Evolutionary conservation across 2,329 filamentous ascomycete genomes (phyloP), one percentile per base, ranked within the genome.

Genomic region (Pestalotiopsis sp.): DNA sequence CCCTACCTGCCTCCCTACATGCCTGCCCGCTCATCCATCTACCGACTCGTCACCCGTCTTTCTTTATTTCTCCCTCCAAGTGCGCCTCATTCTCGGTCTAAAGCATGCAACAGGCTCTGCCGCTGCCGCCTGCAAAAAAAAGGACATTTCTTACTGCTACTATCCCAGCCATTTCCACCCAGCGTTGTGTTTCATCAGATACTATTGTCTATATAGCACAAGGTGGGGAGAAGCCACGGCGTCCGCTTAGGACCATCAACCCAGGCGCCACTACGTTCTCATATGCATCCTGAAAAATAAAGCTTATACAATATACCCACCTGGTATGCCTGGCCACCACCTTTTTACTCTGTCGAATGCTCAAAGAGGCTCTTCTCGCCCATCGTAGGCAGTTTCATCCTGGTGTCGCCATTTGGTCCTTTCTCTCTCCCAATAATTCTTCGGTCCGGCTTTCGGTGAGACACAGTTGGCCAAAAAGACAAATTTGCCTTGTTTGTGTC

Each of bases 401-500:
- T n/a, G 11, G 12, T 49, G 12, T 49, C 49, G 45, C 20, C 17
- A n/a, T 52, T 36, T 36, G 31, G 31, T 36, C 31, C 45, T 17
- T 58, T 25, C 31, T 58, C 63, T 23, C 57, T 58, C 23, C 36
- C 41, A 66, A 60, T 60, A 36, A 38, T 20, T 45, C 56, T 13
- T 25, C 56, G 23, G n/a, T 13, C n/a, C 31, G 40, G 56, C 45
- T 45, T 14, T 36, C 59, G 27, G 52, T 66, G 65, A 57, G 65
- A 66, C 65, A 59, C 12, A n/a, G 9, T 52, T 20, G 17, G n/a
- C 20, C 41, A 52, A n/a, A 66, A 56, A 66, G 40, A 66, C 65
- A 66, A 36, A 36, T 31, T 25, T 56, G 58, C 56, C 31, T 45
- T 45, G 64, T 56, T 66, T 66, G 65, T 66, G 65, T 49, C 60